Base-by-base conservation (phyloP, 1,139 yeast species). In the Schwanniomyces etchellsii region DNA sequence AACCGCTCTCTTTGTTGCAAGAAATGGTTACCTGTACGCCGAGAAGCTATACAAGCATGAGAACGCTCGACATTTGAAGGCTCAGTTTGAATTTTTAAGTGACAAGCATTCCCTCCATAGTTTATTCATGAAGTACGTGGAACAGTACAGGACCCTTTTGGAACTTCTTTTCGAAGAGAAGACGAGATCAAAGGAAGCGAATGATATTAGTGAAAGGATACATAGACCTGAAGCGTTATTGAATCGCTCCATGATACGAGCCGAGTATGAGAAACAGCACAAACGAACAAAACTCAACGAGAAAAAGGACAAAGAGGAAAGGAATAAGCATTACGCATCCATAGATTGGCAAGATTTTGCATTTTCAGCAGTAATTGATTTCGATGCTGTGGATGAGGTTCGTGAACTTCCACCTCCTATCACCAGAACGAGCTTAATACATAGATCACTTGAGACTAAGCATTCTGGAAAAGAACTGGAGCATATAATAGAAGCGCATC, bases 341-440 rank as follows among this genome's bases (percentile, higher is more conserved):
- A 80, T 86, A 16, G 89, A 89, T 53, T 91, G 98, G 98, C 80
- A 80, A 37, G 85, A 83, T 38, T 88, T 88, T 48, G 62, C 69
- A 2, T 63, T 86, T 12, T 82, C 83, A 3, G 88, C 80, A 29
- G 76, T 80, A 2, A 64, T 86, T 9, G 74, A 70, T 32, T 81
- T 88, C 44, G 77, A 75, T 23, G 78, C 76, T 2, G 63, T 77
- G 1, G 95, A 85, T 50, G 65, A 68, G 33, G 77, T 71, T 11
- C 69, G 72, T 5, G 81, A 75, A 31, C 57, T 82, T 34, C 75
- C 82, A 1, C 53, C 62, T 2, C 91, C 96, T 1, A 47, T 81
- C 34, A 58, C 67, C n/a, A 50, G 77, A 36, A 66, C 74, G 4
- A 81, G 79, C 25, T 60, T 84, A 28, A 72, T 81, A 43, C 71